Evolutionary conservation across 257 asterid genomes (phyloP), one percentile per base, ranked within the genome.

Genomic region (Handroanthus guayacan): DNA sequence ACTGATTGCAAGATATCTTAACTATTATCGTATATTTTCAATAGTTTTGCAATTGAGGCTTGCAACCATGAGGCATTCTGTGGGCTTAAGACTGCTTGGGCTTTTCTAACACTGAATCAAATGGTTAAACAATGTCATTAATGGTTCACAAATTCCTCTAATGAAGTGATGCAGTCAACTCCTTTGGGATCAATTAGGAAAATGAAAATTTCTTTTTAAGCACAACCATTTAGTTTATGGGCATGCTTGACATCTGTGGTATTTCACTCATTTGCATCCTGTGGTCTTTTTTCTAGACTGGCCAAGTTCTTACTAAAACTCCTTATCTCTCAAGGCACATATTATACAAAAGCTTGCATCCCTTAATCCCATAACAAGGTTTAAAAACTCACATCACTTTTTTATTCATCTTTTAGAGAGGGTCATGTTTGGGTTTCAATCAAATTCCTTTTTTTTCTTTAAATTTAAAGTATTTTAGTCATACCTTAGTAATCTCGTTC

Each of bases 81-180:
- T 61, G 31, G 68, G 71, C 44, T 70, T 67, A 17, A 52, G 47
- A 9, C 17, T 58, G 8, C 56, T 72, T 37, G 44, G 16, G 62
- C 63, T 18, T 72, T 60, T 72, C 44, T 55, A 11, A 34, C 73
- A 41, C 25, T 63, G 55, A 50, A 37, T 37, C n/a, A 60, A 45
- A 18, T 52, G 31, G 13, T 63, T 12, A 14, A 75, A 31, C 38
- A 12, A 13, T 74, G 11, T 50, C 31, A 25, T 25, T 61, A 63
- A 11, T 48, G 10, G 6, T 48, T 50, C 54, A 50, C 56, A 52
- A 64, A 65, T 64, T 64, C 73, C 8, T 43, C 55, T 25, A 9
- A 37, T 41, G 5, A 16, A 37, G 4, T 72, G 76, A 38, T 55
- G 39, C 2, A 54, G 11, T 47, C 9, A 31, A 41, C 17, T 14